Percentiles rank a stretch among this genome's conserved stretches.
Evolutionary conservation across 2,329 filamentous ascomycete species (phyloP).

Genomic region (Immersiporthe knoxdaviesiana): DNA sequence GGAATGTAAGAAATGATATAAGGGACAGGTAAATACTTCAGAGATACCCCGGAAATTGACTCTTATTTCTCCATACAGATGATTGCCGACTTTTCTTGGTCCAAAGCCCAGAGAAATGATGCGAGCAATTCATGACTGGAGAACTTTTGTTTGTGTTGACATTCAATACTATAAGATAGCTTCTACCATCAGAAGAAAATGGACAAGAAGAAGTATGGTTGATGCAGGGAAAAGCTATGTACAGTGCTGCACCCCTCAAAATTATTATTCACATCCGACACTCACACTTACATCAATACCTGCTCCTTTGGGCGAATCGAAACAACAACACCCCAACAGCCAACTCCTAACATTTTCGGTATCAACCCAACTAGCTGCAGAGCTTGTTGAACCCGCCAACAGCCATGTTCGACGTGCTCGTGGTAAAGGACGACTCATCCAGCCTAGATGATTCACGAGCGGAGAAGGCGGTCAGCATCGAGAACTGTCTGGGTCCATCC

Average conservation of each 20-base stretch:
- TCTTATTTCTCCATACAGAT: background rate
- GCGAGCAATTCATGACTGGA: background rate
- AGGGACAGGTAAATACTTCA: conserved; percentile 12
- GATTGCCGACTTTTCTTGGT: background rate
- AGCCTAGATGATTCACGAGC: conserved; percentile 30
- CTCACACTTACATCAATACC: background rate
- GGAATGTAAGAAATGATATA: background rate
- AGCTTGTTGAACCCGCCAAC: conserved; percentile 36
- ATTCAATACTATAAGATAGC: background rate
- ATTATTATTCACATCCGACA: background rate
- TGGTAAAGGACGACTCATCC: conserved; percentile 31
- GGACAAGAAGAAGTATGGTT: background rate
- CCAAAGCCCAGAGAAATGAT: background rate
- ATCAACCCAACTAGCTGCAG: conserved; percentile 27
- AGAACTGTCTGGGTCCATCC: too few species aligned
- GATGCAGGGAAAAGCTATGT: background rate
- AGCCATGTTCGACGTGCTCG: conserved; percentile 30
- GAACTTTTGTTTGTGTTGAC: background rate
- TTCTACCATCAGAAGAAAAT: background rate
- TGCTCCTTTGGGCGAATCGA: background rate
- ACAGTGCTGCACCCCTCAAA: background rate
- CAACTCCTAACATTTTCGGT: background rate
- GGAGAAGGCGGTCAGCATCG: background rate
- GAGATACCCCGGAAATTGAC: conserved; percentile 23
- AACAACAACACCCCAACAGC: background rate